Base-by-base conservation (phyloP, 1,139 yeast genomes). In the Protomyces lactucae-debilis region DNA sequence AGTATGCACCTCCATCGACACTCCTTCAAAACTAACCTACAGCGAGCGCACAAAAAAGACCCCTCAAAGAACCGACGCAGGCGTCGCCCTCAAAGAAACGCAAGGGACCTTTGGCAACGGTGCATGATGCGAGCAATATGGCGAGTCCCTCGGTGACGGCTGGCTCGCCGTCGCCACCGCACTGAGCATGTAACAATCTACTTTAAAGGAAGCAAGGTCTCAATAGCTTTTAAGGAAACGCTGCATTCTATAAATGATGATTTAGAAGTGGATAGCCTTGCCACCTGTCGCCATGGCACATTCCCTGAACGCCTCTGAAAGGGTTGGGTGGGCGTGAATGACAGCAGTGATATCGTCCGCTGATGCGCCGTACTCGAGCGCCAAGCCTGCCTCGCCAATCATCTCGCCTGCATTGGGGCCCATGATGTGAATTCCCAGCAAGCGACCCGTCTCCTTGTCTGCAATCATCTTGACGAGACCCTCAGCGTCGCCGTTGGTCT, bases 361-460 rank as follows among this genome's bases (percentile, higher is more conserved):
- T 60, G 96, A 86, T 64, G 99, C 99, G 78, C 99, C 99, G 79
- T 95, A 95, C 81, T 95, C 99, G 71, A 95, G 79, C 61, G 99
- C 99, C 75, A 95, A 83, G 71, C 96, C 96, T 68, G 92, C 98
- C 81, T 95, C 99, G 70, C 96, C 98, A 76, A 95, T 93, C 97
- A 95, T 90, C 82, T 95, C 99, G 79, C 99, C 99, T 67, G 99
- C 99, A 75, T 89, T 90, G 72, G 99, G 89, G 72, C 99, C 99
- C 72, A 92, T 87, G 76, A 95, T 93, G 80, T 95, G 99, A 69
- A 89, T 93, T 77, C 99, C 99, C 72, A 95, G 82, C 53, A 95
- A 84, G 76, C 99, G 85, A 80, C 95, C 97, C 68, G 99, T 92
- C 79, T 93, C 97, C 73, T 96, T 93, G 77, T 95, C 99, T 69